Evolutionary conservation across 2,329 filamentous ascomycete species (phyloP).

Genomic region (Colletotrichum horii): DNA sequence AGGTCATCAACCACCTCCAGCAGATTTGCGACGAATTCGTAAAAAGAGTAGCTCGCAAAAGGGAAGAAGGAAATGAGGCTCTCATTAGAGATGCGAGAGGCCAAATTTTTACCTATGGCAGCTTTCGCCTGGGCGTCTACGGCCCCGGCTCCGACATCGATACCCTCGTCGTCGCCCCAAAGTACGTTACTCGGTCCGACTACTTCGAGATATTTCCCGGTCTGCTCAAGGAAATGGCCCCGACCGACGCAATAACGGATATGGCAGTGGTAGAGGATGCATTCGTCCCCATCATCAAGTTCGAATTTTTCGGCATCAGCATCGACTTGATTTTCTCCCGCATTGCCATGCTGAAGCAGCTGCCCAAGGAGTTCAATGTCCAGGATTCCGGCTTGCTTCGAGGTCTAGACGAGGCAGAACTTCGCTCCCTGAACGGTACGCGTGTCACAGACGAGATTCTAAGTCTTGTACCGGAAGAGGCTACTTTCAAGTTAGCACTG

Average conservation of each 20-base stretch:
- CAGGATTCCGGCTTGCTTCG: slow-evolving; percentile 85
- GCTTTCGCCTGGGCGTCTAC: slow-evolving; percentile 92
- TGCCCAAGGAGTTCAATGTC: slow-evolving; percentile 76
- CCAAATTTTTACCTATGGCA: slow-evolving; percentile 95
- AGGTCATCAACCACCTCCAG: slow-evolving; percentile 79
- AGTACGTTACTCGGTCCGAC: slow-evolving; percentile 85
- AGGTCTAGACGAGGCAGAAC: slow-evolving; percentile 84
- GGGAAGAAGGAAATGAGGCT: slow-evolving; percentile 73
- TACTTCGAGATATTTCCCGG: slow-evolving; percentile 92
- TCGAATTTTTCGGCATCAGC: slow-evolving; percentile 88
- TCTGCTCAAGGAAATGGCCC: slow-evolving; percentile 77
- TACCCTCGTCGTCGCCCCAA: slow-evolving; percentile 89
- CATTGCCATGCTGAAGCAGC: slow-evolving; percentile 71
- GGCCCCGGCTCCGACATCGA: slow-evolving; percentile 98
- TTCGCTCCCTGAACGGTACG: slow-evolving; percentile 91
- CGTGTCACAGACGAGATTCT: slow-evolving; percentile 94
- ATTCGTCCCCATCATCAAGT: slow-evolving; percentile 96
- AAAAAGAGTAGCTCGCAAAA: slow-evolving; percentile 76
- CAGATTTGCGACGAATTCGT: slow-evolving; percentile 87
- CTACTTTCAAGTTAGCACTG: slow-evolving; percentile 86
- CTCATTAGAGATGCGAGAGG: slow-evolving; percentile 85
- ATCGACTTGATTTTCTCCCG: slow-evolving; percentile 93
- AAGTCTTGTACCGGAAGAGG: slow-evolving; percentile 84
- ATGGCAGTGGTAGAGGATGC: slow-evolving; percentile 86
- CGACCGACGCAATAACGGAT: slow-evolving; percentile 81